phyloP scores from a whole-genome alignment of 495 filamentous ascomycete genomes.

The Bryoglossum gracile region DNA sequence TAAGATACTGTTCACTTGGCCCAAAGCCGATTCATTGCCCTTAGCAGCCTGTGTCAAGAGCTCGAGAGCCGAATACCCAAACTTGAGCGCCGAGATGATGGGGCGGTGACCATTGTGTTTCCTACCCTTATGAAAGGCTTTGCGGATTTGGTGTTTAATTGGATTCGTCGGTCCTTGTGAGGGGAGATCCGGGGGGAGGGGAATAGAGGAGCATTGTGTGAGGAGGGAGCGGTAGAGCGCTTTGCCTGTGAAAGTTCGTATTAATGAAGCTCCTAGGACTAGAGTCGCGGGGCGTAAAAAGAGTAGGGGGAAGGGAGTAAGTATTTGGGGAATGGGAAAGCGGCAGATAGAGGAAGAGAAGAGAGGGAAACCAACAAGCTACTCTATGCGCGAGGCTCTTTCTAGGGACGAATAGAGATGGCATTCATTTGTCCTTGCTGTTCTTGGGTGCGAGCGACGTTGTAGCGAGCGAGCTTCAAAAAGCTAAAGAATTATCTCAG shows the following conservation, averaged over 20 bases:
- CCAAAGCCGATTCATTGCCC: conserved; percentile 2
- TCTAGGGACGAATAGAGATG: conserved; percentile 16
- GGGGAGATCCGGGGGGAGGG: conserved; percentile 10
- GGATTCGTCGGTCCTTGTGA: conserved; percentile 13
- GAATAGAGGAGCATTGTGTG: conserved; percentile 16
- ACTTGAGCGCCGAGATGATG: conserved; percentile 36
- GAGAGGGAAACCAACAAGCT: conserved; percentile 18
- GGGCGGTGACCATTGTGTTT: conserved; percentile 39
- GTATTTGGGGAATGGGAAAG: neutral
- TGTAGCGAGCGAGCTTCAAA: no score
- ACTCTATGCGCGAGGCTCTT: conserved; percentile 17
- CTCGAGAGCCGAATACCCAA: no score
- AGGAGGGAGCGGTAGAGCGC: conserved; percentile 26
- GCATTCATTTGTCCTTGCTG: conserved; percentile 24
- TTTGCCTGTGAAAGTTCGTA: conserved; percentile 10
- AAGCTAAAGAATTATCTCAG: no score
- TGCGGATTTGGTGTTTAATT: conserved; percentile 41
- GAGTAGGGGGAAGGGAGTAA: neutral
- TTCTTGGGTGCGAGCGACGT: neutral
- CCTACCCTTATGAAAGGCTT: conserved; percentile 45
- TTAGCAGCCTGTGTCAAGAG: conserved; percentile 15
- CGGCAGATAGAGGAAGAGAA: neutral
- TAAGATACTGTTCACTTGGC: conserved; percentile 12
- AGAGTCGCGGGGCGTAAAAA: neutral
- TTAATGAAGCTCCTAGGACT: neutral